Conservation (phyloP, 139 green algal species). For the Coelastrella sp. region DNA sequence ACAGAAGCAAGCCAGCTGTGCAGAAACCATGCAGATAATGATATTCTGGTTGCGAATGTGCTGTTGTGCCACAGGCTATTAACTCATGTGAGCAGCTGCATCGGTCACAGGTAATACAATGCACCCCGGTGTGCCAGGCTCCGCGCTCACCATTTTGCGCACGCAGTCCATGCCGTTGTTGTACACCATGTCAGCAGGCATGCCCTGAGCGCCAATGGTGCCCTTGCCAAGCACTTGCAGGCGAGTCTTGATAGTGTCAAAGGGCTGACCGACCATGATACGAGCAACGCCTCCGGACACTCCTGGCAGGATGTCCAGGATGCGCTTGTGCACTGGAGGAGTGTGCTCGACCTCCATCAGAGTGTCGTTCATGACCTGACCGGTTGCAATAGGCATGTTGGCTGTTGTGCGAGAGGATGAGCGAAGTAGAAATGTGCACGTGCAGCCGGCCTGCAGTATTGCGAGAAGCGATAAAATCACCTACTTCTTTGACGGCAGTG, state of each 20-base stretch:
- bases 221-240: constrained; percentile 58
- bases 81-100: no score
- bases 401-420: neutral
- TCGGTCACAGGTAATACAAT: no score
- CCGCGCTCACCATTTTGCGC: constrained; percentile 53
- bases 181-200: constrained; percentile 55
- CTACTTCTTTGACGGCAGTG: neutral
- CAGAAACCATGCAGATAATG: neutral
- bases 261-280: constrained; percentile 58
- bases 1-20: neutral
- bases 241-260: constrained; percentile 59
- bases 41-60: no score
- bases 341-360: constrained; percentile 57
- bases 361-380: constrained; percentile 3
- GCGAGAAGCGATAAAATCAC: neutral
- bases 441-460: neutral
- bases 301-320: constrained; percentile 58
- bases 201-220: constrained; percentile 48
- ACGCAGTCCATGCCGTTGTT: constrained; percentile 55
- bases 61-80: no score
- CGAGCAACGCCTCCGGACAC: constrained; percentile 56
- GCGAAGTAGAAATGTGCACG: neutral
- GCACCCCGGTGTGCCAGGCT: neutral
- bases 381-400: neutral
- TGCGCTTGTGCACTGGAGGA: constrained; percentile 50